Evolutionary conservation across 306 rosid genomes (phyloP), one percentile per base, ranked within the genome.

Genomic region (Urtica urens): DNA sequence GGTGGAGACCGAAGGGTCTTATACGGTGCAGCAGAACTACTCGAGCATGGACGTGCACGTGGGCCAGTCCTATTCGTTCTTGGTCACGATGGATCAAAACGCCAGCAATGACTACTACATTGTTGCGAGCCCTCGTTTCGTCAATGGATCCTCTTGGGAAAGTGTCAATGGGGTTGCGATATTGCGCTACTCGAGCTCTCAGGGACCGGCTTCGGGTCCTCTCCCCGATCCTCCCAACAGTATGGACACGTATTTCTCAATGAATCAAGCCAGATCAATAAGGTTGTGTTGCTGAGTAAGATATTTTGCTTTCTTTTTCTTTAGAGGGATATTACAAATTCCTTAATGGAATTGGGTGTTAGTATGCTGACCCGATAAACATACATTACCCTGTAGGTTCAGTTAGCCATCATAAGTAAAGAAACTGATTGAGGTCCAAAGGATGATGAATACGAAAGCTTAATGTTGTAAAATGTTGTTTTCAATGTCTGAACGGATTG

Each of bases 1-100:
- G 1, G 95, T 78, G 54, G 95, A 85, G 78, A 81, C 87, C 0
- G 93, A 85, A 68, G 93, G 95, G 44, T 80, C 93, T 41, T 81
- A 85, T 68, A 78, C 95, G 4, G 72, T 80, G 30, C 93, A 85
- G 66, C 93, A 80, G 55, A 80, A 66, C 67, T 78, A 80, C 51
- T 53, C 78, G 25, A 71, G 68, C 72, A 72, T 85, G 87, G 87
- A 85, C 65, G 71, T 85, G 59, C 95, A 85, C 30, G 93, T 85
- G 38, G 95, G 95, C 49, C 93, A 80, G 73, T 85, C 95, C 7
- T 85, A 75, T 54, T 85, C 95, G 18, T 80, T 85, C 76, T 69
- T 85, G 74, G 87, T 85, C 33, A 78, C 95, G 16, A 81, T 75
- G 95, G 95, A 85, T 73, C 95, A 85, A 73, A 80, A 80, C 60